Base-by-base conservation (phyloP, 257 asterid species). In the Solanum ahanhuiri region DNA sequence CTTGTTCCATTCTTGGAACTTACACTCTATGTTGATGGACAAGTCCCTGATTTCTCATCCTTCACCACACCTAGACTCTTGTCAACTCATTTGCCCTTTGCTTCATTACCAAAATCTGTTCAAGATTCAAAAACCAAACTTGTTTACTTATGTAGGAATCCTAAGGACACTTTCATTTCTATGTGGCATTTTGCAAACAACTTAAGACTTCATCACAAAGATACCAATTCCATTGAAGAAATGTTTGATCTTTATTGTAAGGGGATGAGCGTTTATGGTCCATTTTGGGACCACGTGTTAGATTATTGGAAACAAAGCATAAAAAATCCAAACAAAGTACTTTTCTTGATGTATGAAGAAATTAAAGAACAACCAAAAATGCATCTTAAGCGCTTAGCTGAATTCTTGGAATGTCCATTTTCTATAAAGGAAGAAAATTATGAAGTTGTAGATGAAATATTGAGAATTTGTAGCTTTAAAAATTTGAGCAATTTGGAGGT, bases 301-400 rank as follows among this genome's bases (percentile, higher is more conserved):
- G 43, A 17, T 15, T 84, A 75, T 17, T 76, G 89, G 87, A 75
- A 33, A 2, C 17, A 48, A 77, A 77, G 87, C n/a, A 82, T 87
- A 82, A 9, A 87, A 70, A 51, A 51, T 0, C 89, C 89, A 31
- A 20, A 54, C 1, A 87, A 28, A 14, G 84, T 87, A 22, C 25
- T 87, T 70, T 87, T 87, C 60, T 34, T 83, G 67, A 87, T 54
- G 73, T 87, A 87, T 25, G 89, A 87, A 37, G 63, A 86, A 45
- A 31, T 81, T 35, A 82, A 66, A 37, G 23, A 45, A 11, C 69
- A 67, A 15, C 84, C 88, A 0, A 71, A 37, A 25, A 18, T 12
- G 31, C 60, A 77, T 0, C 71, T 87, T 57, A 87, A 70, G 30
- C 66, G 82, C 2, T 6, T 82, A 3, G 86, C 83, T 51, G 76